Evolutionary conservation across 1,284 basidiomycete species (phyloP), one percentile per base, ranked within the genome.

Genomic region (Vanrija humicola): DNA sequence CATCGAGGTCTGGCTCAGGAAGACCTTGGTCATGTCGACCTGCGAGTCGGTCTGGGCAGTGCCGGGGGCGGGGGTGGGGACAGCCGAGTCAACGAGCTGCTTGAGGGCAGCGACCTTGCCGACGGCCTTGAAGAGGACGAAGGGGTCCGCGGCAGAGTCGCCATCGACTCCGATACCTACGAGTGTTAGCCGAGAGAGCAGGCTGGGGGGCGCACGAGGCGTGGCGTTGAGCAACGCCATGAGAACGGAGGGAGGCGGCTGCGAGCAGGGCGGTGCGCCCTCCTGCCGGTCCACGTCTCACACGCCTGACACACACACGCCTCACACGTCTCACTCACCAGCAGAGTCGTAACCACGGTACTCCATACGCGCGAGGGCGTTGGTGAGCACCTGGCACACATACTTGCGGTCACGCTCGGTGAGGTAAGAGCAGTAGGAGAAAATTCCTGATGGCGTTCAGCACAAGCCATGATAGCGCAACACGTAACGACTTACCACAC

Each of bases 321-420:
- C 18, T 7, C 42, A 19, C 18, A 46, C 34, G 14, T 34, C 8
- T 14, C 10, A 71, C 77, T 64, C 51, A 80, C 82, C 82, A 12
- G 96, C 96, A 69, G 89, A 93, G 78, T 99, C 96, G 75, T 99
- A 98, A 49, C 96, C 94, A 74, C 96, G 88, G 80, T 99, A 99
- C 76, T 99, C 96, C 69, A 98, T 87, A 61, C 96, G 87, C 48
- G 90, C 86, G 59, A 98, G 88, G 65, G 94, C 96, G 64, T 88
- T 90, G 74, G 87, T 86, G 55, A 99, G 86, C 59, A 92, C 86
- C 68, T 98, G 93, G 65, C 96, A 86, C 66, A 98, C 83, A 67
- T 90, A 87, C 76, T 90, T 88, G 71, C 96, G 91, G 77, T 89
- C 86, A 90, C 92, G 93, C 79, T 94, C 91, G 77, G 88, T 87